Evolutionary conservation across 108 stramenopile genomes (phyloP), one percentile per base, ranked within the genome.

Genomic region (Cyclotella kingstonii): DNA sequence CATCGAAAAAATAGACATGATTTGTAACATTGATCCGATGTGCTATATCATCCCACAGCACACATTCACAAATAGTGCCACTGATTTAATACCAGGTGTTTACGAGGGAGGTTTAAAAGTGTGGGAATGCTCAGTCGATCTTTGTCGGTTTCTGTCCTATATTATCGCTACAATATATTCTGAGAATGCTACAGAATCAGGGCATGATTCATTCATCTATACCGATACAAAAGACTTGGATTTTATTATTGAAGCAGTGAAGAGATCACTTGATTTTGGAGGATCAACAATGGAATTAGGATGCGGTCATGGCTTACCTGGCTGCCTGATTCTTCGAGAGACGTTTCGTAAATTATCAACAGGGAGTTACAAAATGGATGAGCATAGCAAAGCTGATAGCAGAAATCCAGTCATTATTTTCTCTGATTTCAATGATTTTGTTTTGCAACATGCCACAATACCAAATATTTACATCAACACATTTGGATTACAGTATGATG

Each of bases 21-120:
- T 19, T 17, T 47, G 60, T 19, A 50, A 49, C 38, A 21, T 65
- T 10, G 57, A 51, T 19, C 47, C 48, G 11, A 39, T 71, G 18
- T 44, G 42, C 11, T 65, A 73, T 35, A 31, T 51, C 34, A 35
- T 54, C 4, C 72, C 63, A 26, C 42, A 73, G 5, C 51, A 54
- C 19, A 54, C 48, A 40, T n/a, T 60, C 10, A 39, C 49, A 40
- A 42, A 52, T 29, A 38, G 52, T 18, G 42, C 39, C 26, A 73
- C 78, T n/a, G 84, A 82, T 47, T 28, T 85, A 7, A 81, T 80
- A 10, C 85, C 86, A 17, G 88, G 88, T n/a, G 79, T 83, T 1
- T 93, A 93, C 56, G 91, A 93, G 60, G 91, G 91, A 10, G 91
- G 91, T 8, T 41, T 85, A 23, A 85, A 87, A 41, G 79, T 90